Evolutionary conservation across 2,329 filamentous ascomycete species (phyloP).

Genomic region (Fusarium sp.): DNA sequence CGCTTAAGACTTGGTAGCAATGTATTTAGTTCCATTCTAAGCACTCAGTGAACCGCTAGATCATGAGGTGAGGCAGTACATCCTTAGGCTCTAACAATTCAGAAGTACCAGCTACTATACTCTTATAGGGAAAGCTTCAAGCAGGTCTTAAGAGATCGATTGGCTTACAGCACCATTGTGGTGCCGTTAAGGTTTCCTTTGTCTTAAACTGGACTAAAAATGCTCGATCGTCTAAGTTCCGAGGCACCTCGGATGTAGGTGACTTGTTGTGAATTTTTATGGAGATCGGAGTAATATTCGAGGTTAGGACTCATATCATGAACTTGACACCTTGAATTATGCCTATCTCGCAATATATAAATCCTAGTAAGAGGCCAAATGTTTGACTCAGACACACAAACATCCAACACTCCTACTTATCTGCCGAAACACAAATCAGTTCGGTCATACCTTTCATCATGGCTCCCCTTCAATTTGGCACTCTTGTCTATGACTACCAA

Average conservation of each 20-base stretch:
- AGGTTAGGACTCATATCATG: fast-evolving
- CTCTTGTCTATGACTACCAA: constrained; percentile 52
- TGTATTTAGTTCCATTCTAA: too few relatives aligned
- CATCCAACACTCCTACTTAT: neutral
- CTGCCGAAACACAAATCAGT: neutral
- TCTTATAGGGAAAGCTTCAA: too few relatives aligned
- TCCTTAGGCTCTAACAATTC: too few relatives aligned
- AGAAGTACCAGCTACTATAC: too few relatives aligned
- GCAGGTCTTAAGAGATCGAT: too few relatives aligned
- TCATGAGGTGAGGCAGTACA: too few relatives aligned
- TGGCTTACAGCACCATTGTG: too few relatives aligned
- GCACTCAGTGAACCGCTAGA: too few relatives aligned
- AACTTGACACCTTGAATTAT: neutral
- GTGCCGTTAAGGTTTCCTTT: neutral
- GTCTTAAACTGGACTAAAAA: constrained; percentile 5
- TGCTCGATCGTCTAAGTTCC: neutral
- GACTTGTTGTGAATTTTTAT: neutral
- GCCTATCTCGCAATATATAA: neutral
- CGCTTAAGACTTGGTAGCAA: too few relatives aligned
- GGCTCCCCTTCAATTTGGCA: constrained; percentile 34
- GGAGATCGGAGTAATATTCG: neutral
- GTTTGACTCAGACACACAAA: neutral
- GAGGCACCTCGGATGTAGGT: constrained; percentile 16
- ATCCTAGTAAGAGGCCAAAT: neutral
- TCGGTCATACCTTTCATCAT: neutral